Evolutionary conservation across 225 moss, liverwort and hornwort species (phyloP), one percentile per base, ranked within the genome.

Genomic region (Pseudoscleropodium purum): DNA sequence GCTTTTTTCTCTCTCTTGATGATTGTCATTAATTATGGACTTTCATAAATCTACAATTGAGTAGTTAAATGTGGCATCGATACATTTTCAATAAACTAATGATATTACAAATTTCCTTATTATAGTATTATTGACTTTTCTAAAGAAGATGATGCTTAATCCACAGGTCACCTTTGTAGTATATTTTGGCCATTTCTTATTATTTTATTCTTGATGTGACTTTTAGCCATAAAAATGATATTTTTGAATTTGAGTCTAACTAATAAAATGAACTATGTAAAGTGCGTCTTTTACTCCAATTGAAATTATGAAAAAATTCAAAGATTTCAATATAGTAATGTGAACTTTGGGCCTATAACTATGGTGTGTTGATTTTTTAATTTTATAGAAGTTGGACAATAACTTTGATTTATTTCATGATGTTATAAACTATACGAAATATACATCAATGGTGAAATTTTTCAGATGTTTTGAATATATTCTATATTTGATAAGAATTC

Each of bases 371-470:
- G 27, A 29, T 49, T 75, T 18, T 18, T 2, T 18, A 18, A 31
- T 47, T 45, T 43, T 45, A 6, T 3, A 29, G 29, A 3, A 0
- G 2, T 56, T 2, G 19, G 20, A 45, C 1, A 7, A 3, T 18
- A 74, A 18, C 2, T 47, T 31, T 47, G 11, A 21, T 18, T 31
- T 75, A 49, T 33, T 19, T 1, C 2, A 16, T 73, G 9, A 43
- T 16, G 27, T 41, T 70, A 13, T 25, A 70, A 69, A 41, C 9
- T 41, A 41, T 15, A 41, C 7, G 3, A 56, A 56, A 41, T 41
- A 26, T 39, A 26, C 16, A 43, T 43, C 9, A 5, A 9, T 27
- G 2, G 9, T 43, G 6, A 10, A 43, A 15, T 3, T 4, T 27
- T 56, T 41, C 9, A 41, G 1, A 43, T 72, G 43, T 41, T 70